A percentile compares a stretch with the other conserved stretches of the same genome.
Conservation (phyloP, 1,139 yeast species). For the Geotrichum klebahnii region DNA sequence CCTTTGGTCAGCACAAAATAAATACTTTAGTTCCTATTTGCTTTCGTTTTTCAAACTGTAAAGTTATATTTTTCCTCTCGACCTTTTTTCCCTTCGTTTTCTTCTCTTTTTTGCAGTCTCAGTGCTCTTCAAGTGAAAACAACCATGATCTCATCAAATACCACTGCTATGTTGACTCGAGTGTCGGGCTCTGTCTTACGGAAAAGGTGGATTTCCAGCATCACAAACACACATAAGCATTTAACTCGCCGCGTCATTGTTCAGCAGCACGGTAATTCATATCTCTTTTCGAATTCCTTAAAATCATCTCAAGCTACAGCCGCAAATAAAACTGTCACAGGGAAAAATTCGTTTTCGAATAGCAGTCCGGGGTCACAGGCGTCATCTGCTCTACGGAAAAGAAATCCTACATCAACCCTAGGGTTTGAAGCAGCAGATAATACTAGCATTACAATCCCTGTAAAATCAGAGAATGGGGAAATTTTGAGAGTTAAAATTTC, state of each 20-base stretch:
- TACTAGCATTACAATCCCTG: slow-evolving; percentile 34
- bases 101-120: no score
- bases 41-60: no score
- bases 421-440: slow-evolving; percentile 25
- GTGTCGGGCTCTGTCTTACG: not conserved
- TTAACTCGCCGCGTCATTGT: slow-evolving; percentile 14
- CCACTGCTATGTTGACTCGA: not conserved
- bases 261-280: slow-evolving; percentile 5
- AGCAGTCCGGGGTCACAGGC: slow-evolving; percentile 11
- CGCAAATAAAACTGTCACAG: slow-evolving; percentile 8
- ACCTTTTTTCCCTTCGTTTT: no score
- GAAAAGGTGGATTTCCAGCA: slow-evolving; percentile 12
- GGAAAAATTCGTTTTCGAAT: slow-evolving; percentile 6
- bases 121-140: not conserved
- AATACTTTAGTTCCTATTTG: no score
- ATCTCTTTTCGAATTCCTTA: not conserved
- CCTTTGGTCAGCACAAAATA: no score
- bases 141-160: not conserved
- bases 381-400: not conserved
- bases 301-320: not conserved
- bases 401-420: slow-evolving; percentile 22
- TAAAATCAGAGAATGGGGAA: slow-evolving; percentile 36
- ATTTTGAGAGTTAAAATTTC: slow-evolving; percentile 42
- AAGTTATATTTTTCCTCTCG: no score
- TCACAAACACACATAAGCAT: slow-evolving; percentile 14